Evolutionary conservation across 768 basidiomycete species (phyloP).

Genomic region (Lactarius pseudohatsudake): DNA sequence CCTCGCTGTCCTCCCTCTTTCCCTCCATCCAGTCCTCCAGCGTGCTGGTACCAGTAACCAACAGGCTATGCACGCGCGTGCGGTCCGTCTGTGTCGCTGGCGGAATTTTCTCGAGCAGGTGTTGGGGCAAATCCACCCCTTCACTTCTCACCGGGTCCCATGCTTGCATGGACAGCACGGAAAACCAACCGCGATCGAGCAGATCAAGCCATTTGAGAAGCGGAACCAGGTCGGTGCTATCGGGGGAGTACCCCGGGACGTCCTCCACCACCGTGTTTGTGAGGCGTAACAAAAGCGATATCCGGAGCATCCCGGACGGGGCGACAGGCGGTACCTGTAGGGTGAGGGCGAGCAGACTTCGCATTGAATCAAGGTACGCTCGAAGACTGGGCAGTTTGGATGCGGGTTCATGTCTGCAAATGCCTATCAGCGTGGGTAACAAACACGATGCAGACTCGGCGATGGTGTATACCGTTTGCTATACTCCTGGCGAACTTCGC

Average conservation of each 20-base stretch:
- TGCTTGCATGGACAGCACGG: constrained; percentile 58
- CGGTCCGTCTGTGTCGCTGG: constrained; percentile 69
- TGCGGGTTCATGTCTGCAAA: constrained; percentile 42
- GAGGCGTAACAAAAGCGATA: constrained; percentile 64
- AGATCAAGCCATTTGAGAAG: constrained; percentile 69
- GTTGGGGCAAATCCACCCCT: constrained; percentile 44
- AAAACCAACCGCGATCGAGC: constrained; percentile 72
- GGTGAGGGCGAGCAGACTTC: constrained; percentile 56
- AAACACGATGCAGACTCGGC: too few species aligned
- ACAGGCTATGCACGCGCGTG: constrained; percentile 65
- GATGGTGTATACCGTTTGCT: constrained; percentile 57
- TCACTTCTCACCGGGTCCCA: constrained; percentile 58
- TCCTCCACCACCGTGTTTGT: constrained; percentile 64
- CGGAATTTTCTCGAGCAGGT: constrained; percentile 40
- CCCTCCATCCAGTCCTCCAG: constrained; percentile 69
- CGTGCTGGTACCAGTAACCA: constrained; percentile 55
- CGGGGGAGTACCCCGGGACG: constrained; percentile 59
- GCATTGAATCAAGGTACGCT: constrained; percentile 58
- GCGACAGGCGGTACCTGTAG: constrained; percentile 74
- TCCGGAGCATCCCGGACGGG: constrained; percentile 66
- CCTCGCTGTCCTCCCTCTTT: constrained; percentile 31
- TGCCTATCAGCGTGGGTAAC: background rate
- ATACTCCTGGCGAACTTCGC: constrained; percentile 64
- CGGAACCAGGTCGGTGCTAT: constrained; percentile 45
- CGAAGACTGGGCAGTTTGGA: constrained; percentile 57